These are phyloP conservation scores for Calendula officinalis DNA, from an alignment of 129 eudicot genomes.

Conservation along the genomic window DNA sequence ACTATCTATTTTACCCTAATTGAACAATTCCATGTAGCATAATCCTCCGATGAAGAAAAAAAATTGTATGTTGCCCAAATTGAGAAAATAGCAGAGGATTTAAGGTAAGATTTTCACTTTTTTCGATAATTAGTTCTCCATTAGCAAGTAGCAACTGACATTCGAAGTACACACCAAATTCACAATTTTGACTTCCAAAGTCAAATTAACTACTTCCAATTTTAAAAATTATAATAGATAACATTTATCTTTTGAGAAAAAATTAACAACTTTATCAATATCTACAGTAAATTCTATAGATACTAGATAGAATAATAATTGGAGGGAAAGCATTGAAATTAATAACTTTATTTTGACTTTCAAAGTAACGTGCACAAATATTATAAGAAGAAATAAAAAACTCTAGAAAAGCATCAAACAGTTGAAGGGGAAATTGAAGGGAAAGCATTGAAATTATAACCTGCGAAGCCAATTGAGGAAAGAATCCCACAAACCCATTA, in stretches of 20 bases:
- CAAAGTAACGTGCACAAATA: neutral
- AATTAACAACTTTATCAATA: neutral
- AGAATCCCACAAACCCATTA: constrained; percentile 84
- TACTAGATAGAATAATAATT: neutral
- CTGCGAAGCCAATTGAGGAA: constrained; percentile 81
- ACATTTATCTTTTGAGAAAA: neutral
- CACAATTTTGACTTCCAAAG: constrained; percentile 13
- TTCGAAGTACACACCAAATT: no score
- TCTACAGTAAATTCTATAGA: neutral
- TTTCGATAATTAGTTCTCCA: no score
- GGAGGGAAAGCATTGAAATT: neutral
- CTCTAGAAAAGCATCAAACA: neutral
- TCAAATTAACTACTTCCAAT: constrained; percentile 4
- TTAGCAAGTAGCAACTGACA: no score
- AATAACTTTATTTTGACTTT: neutral
- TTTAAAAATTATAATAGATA: neutral
- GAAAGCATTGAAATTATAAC: constrained; percentile 17
- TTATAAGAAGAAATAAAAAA: neutral
- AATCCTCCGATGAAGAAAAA: no score
- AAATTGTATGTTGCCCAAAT: no score
- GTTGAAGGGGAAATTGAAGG: neutral
- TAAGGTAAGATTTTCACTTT: no score
- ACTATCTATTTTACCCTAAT: no score
- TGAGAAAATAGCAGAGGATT: no score
- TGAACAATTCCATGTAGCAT: no score